Conservation (phyloP, 1,284 basidiomycete genomes). For the Blastosporella zonata region DNA sequence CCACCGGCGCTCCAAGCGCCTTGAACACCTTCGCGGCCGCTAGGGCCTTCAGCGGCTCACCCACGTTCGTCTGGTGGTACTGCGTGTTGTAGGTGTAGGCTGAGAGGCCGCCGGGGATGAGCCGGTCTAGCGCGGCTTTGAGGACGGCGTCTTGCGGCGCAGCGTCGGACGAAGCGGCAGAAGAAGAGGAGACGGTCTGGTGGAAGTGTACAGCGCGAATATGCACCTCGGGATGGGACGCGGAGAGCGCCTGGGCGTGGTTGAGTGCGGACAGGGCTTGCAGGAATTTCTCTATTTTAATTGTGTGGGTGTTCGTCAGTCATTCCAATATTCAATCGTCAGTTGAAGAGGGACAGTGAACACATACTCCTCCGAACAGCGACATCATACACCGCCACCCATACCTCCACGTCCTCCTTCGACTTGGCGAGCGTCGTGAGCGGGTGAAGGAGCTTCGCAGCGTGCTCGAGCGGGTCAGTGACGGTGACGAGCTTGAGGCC, state of each 20-base stretch:
- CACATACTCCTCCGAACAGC: conserved; percentile 71
- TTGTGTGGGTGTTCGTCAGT: too few relatives aligned
- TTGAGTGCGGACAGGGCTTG: conserved; percentile 75
- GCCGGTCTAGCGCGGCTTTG: too few relatives aligned
- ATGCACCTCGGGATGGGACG: conserved; percentile 68
- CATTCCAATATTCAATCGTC: neutral
- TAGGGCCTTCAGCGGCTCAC: conserved; percentile 52
- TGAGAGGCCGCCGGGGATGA: conserved; percentile 59
- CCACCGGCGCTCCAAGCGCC: too few relatives aligned
- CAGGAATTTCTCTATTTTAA: conserved; percentile 67
- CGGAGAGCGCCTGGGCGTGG: conserved; percentile 53
- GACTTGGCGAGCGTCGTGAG: conserved; percentile 51
- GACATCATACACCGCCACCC: conserved; percentile 80
- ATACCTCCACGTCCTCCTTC: conserved; percentile 67
- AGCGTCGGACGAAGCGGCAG: conserved; percentile 42
- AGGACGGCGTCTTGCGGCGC: conserved; percentile 46
- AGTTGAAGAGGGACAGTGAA: conserved; percentile 14
- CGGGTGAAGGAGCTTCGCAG: conserved; percentile 72
- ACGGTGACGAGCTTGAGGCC: conserved; percentile 69
- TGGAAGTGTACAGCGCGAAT: conserved; percentile 68
- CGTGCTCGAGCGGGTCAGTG: conserved; percentile 73
- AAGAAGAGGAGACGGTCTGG: conserved; percentile 45
- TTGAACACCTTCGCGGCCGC: conserved; percentile 60
- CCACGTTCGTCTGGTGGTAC: conserved; percentile 64
- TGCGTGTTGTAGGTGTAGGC: conserved; percentile 71